phyloP scores from a whole-genome alignment of 805 yeast genomes.

The Komagataella phaffii region DNA sequence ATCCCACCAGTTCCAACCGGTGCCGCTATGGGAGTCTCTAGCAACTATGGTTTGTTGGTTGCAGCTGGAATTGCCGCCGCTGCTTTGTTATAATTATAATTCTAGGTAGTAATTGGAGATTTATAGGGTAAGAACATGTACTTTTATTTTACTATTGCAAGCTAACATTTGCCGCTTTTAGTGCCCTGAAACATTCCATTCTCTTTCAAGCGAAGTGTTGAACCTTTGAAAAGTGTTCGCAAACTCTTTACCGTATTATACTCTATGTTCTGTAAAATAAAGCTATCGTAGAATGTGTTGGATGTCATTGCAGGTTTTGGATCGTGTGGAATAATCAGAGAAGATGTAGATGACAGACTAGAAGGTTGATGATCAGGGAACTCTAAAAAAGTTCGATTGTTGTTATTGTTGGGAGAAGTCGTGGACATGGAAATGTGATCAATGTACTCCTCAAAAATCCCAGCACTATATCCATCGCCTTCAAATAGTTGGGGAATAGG shows the following conservation, averaged over 20 bases:
- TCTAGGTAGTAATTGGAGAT: background rate
- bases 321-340: background rate
- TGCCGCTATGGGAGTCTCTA: background rate
- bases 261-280: background rate
- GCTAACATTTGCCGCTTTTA: background rate
- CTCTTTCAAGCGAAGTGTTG: background rate
- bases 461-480: background rate
- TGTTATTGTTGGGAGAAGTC: background rate
- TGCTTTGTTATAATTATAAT: background rate
- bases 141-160: background rate
- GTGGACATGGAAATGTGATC: background rate
- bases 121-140: background rate
- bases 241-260: background rate
- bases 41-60: background rate
- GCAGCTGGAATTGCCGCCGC: background rate
- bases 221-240: background rate
- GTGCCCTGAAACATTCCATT: background rate
- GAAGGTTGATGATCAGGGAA: background rate
- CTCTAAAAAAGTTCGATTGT: background rate
- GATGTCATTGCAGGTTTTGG: background rate
- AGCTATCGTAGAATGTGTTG: background rate
- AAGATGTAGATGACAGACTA: background rate
- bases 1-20: background rate
- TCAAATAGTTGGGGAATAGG: background rate
- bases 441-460: background rate